Evolutionary conservation across 331 rosid genomes (phyloP).

Genomic region (Pyracantha coccinea): DNA sequence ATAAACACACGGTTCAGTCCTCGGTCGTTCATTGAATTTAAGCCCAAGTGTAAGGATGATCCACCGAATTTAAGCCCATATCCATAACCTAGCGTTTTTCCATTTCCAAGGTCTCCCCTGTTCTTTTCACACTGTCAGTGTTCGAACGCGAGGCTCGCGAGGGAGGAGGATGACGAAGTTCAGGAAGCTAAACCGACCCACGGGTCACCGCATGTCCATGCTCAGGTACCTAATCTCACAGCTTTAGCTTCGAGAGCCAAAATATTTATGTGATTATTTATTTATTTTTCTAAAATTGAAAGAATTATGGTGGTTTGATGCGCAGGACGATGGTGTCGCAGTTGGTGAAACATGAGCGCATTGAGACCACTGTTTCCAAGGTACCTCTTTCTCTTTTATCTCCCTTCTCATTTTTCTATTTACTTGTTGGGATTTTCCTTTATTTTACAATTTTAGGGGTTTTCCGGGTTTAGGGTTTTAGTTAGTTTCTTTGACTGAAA

Average conservation of each 20-base stretch:
- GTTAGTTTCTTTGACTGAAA: neutral
- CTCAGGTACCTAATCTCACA: conserved; percentile 41
- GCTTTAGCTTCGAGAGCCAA: neutral
- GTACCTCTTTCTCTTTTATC: conserved; percentile 13
- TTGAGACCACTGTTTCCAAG: conserved; percentile 96
- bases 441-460: neutral
- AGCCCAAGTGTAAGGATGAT: too few species aligned
- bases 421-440: neutral
- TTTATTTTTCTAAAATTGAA: neutral
- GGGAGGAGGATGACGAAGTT: conserved; percentile 62
- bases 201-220: conserved; percentile 84
- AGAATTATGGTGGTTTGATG: neutral
- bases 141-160: neutral
- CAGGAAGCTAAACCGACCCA: conserved; percentile 70
- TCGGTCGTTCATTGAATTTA: neutral
- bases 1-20: too few species aligned
- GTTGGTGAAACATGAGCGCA: conserved; percentile 92
- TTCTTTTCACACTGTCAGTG: neutral
- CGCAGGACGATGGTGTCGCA: conserved; percentile 92
- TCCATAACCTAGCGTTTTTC: neutral
- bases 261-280: neutral
- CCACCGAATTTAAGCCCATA: neutral
- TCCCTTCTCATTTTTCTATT: neutral
- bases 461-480: neutral
- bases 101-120: neutral